These are phyloP conservation scores for Magnaporthiopsis incrustans DNA, from an alignment of 2,329 filamentous ascomycete genomes.

Conservation along the genomic window DNA sequence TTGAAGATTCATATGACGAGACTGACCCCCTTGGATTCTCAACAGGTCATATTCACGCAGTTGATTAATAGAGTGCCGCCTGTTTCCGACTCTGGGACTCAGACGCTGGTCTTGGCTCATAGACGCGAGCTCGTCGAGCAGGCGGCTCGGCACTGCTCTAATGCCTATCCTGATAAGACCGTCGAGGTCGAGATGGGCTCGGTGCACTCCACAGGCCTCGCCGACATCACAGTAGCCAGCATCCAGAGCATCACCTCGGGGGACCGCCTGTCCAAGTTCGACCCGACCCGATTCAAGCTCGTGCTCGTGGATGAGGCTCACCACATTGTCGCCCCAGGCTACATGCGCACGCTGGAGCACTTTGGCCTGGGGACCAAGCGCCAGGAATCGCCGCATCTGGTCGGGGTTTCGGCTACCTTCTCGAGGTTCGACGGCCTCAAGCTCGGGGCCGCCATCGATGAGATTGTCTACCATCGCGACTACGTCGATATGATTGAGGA, in stretches of 20 bases:
- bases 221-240: constrained; percentile 91
- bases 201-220: constrained; percentile 64
- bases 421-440: constrained; percentile 75
- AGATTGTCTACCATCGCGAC: constrained; percentile 89
- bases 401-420: constrained; percentile 77
- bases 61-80: constrained; percentile 70
- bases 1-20: neutral
- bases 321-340: constrained; percentile 82
- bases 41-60: constrained; percentile 87
- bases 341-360: constrained; percentile 67
- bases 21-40: constrained; percentile 1
- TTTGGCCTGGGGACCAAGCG: constrained; percentile 55
- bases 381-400: constrained; percentile 54
- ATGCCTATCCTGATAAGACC: constrained; percentile 69
- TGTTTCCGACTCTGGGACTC: constrained; percentile 48
- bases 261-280: constrained; percentile 72
- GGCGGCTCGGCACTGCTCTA: constrained; percentile 74
- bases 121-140: constrained; percentile 91
- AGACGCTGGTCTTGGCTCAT: constrained; percentile 87
- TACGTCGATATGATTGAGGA: constrained; percentile 66
- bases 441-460: constrained; percentile 78
- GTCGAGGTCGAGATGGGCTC: constrained; percentile 91
- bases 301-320: constrained; percentile 94
- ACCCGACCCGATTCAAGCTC: constrained; percentile 74
- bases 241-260: constrained; percentile 75